Evolutionary conservation across 2,329 filamentous ascomycete genomes (phyloP), one percentile per base, ranked within the genome.

Genomic region (Plenodomus tracheiphilus): DNA sequence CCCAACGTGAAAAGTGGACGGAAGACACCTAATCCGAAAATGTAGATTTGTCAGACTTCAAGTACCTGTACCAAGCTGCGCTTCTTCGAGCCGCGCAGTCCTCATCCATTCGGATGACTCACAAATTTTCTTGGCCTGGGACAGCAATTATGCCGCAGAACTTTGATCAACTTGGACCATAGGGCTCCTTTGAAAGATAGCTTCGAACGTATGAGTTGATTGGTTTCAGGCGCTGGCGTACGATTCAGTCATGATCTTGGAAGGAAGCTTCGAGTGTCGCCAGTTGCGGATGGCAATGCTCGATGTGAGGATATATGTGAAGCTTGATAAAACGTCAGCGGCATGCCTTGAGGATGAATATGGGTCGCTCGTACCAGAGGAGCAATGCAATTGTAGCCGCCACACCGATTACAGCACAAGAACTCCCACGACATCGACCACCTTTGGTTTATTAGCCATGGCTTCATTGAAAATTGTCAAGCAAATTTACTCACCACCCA

Each of bases 341-440:
- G 5, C 5, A 36, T 6, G 34, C 34, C 17, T 36, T 5, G 15
- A n/a, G 18, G 37, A 39, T 19, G 19, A 19, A 39, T 20, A 19
- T 36, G 22, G 10, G 22, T 25, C 22, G 5, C 5, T 5, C 44
- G 25, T 30, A 47, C 45, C 19, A 32, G 2, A 45, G 35, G 4
- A 49, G 15, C 46, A 44, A 13, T 3, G 37, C 19, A 17, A 49
- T 19, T 22, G 41, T 36, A 13, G 45, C 45, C 30, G 49, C 45
- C 22, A 48, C 9, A 4, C 38, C 49, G 5, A 52, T 11, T 20
- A 49, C 10, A n/a, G 47, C 47, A 38, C 51, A 54, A 4, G 39
- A 28, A n/a, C 43, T 45, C 5, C 43, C 51, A 7, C 4, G 19
- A 32, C 47, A 50, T 17, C 40, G 18, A 1, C 47, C 35, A 5